Base-by-base conservation (phyloP, 2,329 filamentous ascomycete species). In the Beauveria bassiana region DNA sequence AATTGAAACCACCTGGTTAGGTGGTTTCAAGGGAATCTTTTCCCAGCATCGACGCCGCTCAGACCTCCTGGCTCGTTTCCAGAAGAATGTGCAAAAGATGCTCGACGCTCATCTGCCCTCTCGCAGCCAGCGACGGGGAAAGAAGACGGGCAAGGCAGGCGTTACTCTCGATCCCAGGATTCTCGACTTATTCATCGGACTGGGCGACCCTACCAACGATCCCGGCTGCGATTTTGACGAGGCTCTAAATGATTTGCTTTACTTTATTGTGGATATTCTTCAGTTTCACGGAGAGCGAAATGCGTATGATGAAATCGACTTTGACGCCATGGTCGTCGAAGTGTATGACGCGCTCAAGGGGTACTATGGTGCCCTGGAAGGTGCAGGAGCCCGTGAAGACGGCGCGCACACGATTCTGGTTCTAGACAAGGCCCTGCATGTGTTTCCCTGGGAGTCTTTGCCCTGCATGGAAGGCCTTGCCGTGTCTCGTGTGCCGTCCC, bases 281-380 rank as follows among this genome's bases (percentile, higher is more conserved):
- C 95, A 98, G 71, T 98, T 99, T 73, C 91, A 96, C 67, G 95
- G 95, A 18, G 96, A 99, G 75, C 85, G 87, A 53, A 99, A 98
- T 70, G 95, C 96, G 0, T 97, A 97, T 74, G 95, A 99, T 68
- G 95, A 99, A 75, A 90, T 99, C 65, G 93, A 98, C 73, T 96
- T 98, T 70, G 95, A 99, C 65, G 78, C 82, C 66, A 96, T 99
- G 85, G 86, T 93, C 5, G 82, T 98, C 45, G 92, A 96, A 68
- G 91, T 90, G 0, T 83, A 91, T 45, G 93, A 97, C 74, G 91
- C 92, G 2, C 77, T 99, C 28, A 85, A 87, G 55, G 83, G 85
- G 1, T 97, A 97, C 70, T 87, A 96, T 68, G 80, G 77, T 26
- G 76, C 78, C 0, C 74, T 74, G 28, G 77, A 76, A 52, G 68